Conservation (phyloP, 2,329 filamentous ascomycete genomes). For the Myriosclerotinia curreyana region DNA sequence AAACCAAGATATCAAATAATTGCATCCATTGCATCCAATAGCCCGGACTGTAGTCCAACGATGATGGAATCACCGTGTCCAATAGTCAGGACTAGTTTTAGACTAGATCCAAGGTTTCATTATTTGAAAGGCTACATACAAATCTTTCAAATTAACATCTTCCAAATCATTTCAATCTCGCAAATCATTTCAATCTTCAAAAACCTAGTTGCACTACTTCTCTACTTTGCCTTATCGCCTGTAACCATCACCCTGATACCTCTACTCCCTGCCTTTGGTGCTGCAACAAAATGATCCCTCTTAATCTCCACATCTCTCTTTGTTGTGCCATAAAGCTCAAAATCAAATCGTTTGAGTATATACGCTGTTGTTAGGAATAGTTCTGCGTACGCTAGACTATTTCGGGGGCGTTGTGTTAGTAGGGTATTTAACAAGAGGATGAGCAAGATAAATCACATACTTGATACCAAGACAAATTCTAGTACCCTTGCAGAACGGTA, state of each 20-base stretch:
- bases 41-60: too few relatives aligned
- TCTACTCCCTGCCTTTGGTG: neutral
- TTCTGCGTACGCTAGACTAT: constrained; percentile 20
- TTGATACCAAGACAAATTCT: constrained; percentile 15
- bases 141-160: too few relatives aligned
- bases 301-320: constrained; percentile 9
- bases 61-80: too few relatives aligned
- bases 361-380: constrained; percentile 13
- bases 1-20: neutral
- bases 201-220: too few relatives aligned
- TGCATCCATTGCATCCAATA: too few relatives aligned
- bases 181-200: too few relatives aligned
- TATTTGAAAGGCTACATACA: too few relatives aligned
- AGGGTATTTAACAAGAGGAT: neutral
- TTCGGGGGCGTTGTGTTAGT: neutral
- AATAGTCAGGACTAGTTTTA: too few relatives aligned
- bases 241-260: constrained; percentile 16
- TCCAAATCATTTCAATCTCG: too few relatives aligned
- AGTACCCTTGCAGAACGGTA: constrained; percentile 14
- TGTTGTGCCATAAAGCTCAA: constrained; percentile 13
- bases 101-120: too few relatives aligned
- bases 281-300: constrained; percentile 10
- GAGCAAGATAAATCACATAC: neutral
- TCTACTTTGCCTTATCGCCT: neutral
- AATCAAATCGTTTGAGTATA: constrained; percentile 8